Base-by-base conservation (phyloP, 805 yeast genomes). In the Myxozyma nipponensis region DNA sequence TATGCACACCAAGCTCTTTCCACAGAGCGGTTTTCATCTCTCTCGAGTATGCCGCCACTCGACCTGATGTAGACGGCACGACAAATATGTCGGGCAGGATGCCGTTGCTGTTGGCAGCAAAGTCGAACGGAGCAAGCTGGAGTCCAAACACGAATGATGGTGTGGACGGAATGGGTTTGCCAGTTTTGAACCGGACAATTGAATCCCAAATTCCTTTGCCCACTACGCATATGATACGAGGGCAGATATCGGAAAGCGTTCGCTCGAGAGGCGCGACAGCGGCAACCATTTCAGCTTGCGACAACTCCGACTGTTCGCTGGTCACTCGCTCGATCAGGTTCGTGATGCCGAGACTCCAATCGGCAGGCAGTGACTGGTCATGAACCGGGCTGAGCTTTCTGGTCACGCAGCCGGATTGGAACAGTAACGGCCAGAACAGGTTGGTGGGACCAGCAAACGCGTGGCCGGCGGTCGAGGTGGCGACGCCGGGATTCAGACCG, bases 131-230 rank as follows among this genome's bases (percentile, higher is more conserved):
- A 17, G 43, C 44, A 7, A 49, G 54, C 59, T 69, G 77, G 39
- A 61, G 46, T 0, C 91, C 93, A 80, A 83, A 84, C 30, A 58
- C 39, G 52, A 84, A 83, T 22, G 62, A 52, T 4, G 59, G 56
- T 28, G 64, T 59, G 18, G 62, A 57, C 30, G 66, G 54, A 38
- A 66, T 62, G 36, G 63, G 61, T 19, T 72, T 70, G 4, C 64
- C 61, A 13, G 13, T 13, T 38, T 66, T 51, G 46, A 58, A 60
- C 54, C 69, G 72, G 45, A 76, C 71, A 0, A 84, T 65, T 2
- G 75, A 64, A 47, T 82, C 86, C 87, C 88, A 84, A 4, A 84
- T 82, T 0, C 88, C 88, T 58, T 83, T 82, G 0, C 93, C 93
- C 2, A 84, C 78, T 21, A 85, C 66, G 30, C 84, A 81, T 0